phyloP scores from a whole-genome alignment of 371 early-diverging fungal species.

The Thermomucor indicae-seudaticae region DNA sequence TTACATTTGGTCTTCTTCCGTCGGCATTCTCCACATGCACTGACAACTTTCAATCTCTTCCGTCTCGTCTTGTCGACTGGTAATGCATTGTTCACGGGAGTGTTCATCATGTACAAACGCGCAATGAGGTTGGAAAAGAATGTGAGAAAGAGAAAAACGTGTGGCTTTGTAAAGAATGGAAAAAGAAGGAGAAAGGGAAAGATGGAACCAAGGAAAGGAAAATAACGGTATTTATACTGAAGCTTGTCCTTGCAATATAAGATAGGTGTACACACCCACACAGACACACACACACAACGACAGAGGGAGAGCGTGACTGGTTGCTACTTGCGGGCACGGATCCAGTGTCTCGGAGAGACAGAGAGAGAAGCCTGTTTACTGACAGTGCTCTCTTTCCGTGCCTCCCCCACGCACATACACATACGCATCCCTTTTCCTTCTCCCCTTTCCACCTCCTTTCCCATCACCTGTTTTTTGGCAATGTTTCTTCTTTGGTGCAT shows the following conservation, averaged over 20 bases:
- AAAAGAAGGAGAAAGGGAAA: conserved; percentile 3
- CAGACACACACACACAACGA: no score
- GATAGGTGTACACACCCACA: no score
- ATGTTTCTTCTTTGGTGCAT: no score
- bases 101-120: neutral
- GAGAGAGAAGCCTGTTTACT: no score
- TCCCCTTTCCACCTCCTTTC: no score
- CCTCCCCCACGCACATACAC: neutral
- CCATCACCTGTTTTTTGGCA: no score
- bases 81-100: conserved; percentile 2
- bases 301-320: conserved; percentile 7
- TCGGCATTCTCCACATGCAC: conserved; percentile 53
- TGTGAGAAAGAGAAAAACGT: neutral
- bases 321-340: conserved; percentile 10
- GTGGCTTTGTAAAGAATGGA: neutral
- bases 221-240: conserved; percentile 4
- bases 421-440: no score
- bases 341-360: no score
- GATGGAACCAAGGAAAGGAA: conserved; percentile 2
- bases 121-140: no score
- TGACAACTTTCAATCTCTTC: conserved; percentile 36
- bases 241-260: no score
- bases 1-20: conserved; percentile 59
- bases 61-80: conserved; percentile 33
- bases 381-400: conserved; percentile 8